Base-by-base conservation (phyloP, 108 stramenopile genomes). In the Fragilariopsis cylindrus region DNA sequence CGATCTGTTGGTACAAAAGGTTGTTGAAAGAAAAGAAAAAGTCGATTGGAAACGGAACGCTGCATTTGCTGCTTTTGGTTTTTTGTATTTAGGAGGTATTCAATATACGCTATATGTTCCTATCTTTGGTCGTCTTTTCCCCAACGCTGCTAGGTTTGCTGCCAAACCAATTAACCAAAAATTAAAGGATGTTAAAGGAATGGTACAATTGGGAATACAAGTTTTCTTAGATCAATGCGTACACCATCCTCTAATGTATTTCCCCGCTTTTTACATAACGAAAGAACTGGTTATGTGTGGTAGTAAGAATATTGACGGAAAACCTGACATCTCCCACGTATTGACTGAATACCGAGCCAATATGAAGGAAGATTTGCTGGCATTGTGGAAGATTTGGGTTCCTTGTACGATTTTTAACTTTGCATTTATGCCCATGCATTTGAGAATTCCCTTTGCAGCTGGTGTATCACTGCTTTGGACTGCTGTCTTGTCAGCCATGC, bases 371-470 rank as follows among this genome's bases (percentile, higher is more conserved):
- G 93, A 94, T 77, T 54, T 94, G 68, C 11, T 82, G 15, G 95
- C 91, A 3, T 62, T 92, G 16, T 93, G 94, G 92, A 92, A 90
- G 57, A 77, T 96, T 30, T 96, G 95, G 95, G 88, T 96, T 5
- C 95, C 95, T 7, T 80, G 81, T 18, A 94, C 90, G 39, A 50
- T 90, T 6, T 30, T 93, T 42, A 96, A 96, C 69, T 96, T 96
- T 89, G 85, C 90, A n/a, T 96, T 96, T 73, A 92, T 91, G 90
- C 95, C 95, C 30, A 94, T 96, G 92, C 91, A 90, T 79, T 73
- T 80, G 12, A 84, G 95, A 50, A 90, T 96, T 75, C 93, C 93
- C 21, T 90, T 81, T 76, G 90, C 89, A 12, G 95, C 95, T 0
- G 84, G 78, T n/a, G 89, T 90, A 4, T 92, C 91, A 4, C 58